Conservation (phyloP, 2,329 filamentous ascomycete genomes). For the Berkeleyomyces basicola region DNA sequence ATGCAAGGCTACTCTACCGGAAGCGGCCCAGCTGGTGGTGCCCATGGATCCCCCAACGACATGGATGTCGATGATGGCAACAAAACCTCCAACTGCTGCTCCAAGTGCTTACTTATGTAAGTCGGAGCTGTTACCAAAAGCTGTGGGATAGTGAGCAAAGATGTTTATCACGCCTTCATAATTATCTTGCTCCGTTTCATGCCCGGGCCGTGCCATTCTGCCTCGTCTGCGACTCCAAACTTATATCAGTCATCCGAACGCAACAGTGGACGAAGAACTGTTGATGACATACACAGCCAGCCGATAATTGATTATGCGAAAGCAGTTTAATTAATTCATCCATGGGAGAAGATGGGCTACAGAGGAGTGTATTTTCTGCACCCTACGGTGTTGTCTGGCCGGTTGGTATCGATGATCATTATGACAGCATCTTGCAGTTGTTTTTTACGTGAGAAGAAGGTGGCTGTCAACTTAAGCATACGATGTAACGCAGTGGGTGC, state of each 20-base stretch:
- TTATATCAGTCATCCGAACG: background rate
- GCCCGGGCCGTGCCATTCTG: background rate
- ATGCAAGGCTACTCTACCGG: conserved; percentile 74
- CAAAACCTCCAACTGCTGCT: conserved; percentile 61
- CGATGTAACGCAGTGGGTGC: background rate
- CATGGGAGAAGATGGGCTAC: background rate
- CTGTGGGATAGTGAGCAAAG: background rate
- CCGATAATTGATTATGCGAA: too few species aligned
- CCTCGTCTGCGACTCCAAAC: background rate
- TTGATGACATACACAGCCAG: too few species aligned
- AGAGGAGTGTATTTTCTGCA: background rate
- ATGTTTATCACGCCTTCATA: background rate
- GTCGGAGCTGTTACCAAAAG: conserved; percentile 3
- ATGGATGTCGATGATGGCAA: conserved; percentile 63
- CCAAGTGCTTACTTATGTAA: conserved; percentile 81
- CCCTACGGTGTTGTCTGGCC: background rate
- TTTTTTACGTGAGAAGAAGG: background rate
- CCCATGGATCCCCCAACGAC: conserved; percentile 48
- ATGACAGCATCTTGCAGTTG: background rate
- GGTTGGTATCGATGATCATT: background rate
- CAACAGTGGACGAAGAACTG: too few species aligned
- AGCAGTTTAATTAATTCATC: background rate
- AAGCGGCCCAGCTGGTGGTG: conserved; percentile 46
- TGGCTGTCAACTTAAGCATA: background rate
- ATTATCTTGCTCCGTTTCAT: conserved; percentile 1